These are phyloP conservation scores for Jaltomata sinuosa DNA, from an alignment of 257 asterid genomes.

Conservation along the genomic window DNA sequence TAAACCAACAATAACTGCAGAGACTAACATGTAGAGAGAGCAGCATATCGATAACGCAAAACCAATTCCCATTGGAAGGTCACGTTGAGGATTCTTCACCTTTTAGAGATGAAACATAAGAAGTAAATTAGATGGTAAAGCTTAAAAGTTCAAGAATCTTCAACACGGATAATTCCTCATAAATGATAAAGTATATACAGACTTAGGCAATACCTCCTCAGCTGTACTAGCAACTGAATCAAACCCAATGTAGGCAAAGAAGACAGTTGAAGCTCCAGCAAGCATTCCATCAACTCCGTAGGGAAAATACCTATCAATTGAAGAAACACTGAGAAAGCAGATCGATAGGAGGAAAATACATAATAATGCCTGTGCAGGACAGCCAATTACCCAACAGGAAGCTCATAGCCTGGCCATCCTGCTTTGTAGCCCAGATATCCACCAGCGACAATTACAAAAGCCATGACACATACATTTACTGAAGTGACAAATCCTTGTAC, in stretches of 20 bases:
- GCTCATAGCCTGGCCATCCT: constrained; percentile 98
- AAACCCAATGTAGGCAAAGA: constrained; percentile 88
- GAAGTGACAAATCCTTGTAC: constrained; percentile 87
- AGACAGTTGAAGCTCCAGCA: constrained; percentile 98
- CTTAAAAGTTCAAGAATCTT: background rate
- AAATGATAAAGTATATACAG: background rate
- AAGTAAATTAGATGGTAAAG: background rate
- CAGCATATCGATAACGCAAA: constrained; percentile 78
- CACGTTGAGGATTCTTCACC: constrained; percentile 96
- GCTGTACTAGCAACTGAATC: constrained; percentile 99
- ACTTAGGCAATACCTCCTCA: constrained; percentile 57
- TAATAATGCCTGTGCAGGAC: background rate
- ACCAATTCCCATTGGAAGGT: constrained; percentile 95
- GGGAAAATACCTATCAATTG: constrained; percentile 57
- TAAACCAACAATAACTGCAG: constrained; percentile 89
- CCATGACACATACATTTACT: constrained; percentile 85
- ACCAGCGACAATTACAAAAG: constrained; percentile 82
- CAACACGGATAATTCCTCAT: constrained; percentile 71
- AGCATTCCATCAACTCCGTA: constrained; percentile 96
- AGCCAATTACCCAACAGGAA: constrained; percentile 61
- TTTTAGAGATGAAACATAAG: constrained; percentile 9
- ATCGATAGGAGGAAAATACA: background rate
- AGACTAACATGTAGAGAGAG: constrained; percentile 79
- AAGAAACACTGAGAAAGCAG: background rate
- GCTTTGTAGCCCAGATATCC: constrained; percentile 87